phyloP scores from a whole-genome alignment of 1,139 yeast genomes.

The Magnusiomyces ingens region DNA sequence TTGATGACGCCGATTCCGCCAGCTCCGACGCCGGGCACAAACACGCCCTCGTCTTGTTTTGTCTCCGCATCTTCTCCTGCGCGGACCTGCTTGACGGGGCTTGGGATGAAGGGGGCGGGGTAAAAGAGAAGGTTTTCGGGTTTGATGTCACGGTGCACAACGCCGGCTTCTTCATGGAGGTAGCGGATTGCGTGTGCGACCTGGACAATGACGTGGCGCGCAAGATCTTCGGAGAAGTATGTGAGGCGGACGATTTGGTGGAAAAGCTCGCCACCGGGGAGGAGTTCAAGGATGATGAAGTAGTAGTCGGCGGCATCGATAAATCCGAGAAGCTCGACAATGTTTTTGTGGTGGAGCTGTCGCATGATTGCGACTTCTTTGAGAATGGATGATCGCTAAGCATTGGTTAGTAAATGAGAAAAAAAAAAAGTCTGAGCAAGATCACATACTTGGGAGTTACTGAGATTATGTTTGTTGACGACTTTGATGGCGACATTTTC shows the following conservation, averaged over 20 bases:
- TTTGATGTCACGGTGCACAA: conserved; percentile 91
- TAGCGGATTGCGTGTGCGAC: conserved; percentile 76
- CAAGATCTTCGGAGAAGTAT: conserved; percentile 77
- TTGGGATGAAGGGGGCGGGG: conserved; percentile 60
- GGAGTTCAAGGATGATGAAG: conserved; percentile 75
- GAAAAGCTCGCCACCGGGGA: conserved; percentile 92
- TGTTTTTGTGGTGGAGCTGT: conserved; percentile 61
- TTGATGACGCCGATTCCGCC: conserved; percentile 85
- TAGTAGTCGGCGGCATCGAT: conserved; percentile 58
- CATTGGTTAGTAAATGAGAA: neutral
- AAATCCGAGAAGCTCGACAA: conserved; percentile 65
- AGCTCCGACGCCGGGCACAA: conserved; percentile 71
- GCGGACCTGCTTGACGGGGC: conserved; percentile 45
- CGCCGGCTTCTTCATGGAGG: conserved; percentile 73
- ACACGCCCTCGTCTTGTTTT: conserved; percentile 83
- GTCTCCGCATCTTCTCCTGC: conserved; percentile 63
- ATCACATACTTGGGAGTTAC: conserved; percentile 36
- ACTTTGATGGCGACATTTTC: conserved; percentile 75
- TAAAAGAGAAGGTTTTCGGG: conserved; percentile 86
- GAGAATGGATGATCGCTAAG: conserved; percentile 52
- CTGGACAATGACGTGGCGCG: conserved; percentile 80
- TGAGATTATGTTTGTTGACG: conserved; percentile 62
- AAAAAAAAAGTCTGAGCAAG: neutral
- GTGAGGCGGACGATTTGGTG: conserved; percentile 89
- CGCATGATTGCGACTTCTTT: conserved; percentile 87